phyloP scores from a whole-genome alignment of 1,284 basidiomycete genomes.

The Cryptococcus jaspeensis region DNA sequence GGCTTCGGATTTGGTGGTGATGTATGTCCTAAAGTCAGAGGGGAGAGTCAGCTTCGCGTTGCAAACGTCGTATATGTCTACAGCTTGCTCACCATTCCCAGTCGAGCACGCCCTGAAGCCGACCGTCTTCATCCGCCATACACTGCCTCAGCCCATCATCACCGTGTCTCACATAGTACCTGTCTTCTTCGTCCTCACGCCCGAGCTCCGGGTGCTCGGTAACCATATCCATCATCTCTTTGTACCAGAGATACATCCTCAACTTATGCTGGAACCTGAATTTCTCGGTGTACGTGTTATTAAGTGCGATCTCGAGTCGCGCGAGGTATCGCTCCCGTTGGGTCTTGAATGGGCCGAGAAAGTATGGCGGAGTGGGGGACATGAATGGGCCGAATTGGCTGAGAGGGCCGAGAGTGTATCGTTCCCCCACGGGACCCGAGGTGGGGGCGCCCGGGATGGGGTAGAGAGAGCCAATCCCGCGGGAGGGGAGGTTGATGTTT shows the following conservation, averaged over 20 bases:
- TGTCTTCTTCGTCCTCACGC: not conserved
- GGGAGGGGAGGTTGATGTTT: not conserved
- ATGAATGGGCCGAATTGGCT: conserved; percentile 2
- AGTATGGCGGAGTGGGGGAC: conserved; percentile 6
- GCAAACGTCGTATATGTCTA: not conserved
- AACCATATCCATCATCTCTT: conserved; percentile 11
- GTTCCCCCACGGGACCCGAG: not conserved
- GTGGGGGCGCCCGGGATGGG: too few relatives aligned
- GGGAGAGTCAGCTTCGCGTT: not conserved
- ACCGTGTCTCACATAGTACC: conserved; percentile 39
- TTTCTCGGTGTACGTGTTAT: not conserved
- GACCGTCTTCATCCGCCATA: conserved; percentile 32
- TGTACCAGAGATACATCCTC: conserved; percentile 8
- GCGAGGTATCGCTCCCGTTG: conserved; percentile 11
- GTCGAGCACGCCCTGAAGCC: conserved; percentile 38
- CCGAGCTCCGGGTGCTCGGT: not conserved
- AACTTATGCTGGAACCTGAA: not conserved
- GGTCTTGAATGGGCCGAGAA: conserved; percentile 17
- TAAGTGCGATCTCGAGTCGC: conserved; percentile 6
- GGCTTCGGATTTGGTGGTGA: conserved; percentile 9
- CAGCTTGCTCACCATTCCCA: conserved; percentile 42
- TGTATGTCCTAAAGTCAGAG: conserved; percentile 11
- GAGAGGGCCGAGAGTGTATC: not conserved
- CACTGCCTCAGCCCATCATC: conserved; percentile 43
- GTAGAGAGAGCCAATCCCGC: conserved; percentile 1